Base-by-base conservation (phyloP, 2,329 filamentous ascomycete genomes). In the Trichoderma sp. region DNA sequence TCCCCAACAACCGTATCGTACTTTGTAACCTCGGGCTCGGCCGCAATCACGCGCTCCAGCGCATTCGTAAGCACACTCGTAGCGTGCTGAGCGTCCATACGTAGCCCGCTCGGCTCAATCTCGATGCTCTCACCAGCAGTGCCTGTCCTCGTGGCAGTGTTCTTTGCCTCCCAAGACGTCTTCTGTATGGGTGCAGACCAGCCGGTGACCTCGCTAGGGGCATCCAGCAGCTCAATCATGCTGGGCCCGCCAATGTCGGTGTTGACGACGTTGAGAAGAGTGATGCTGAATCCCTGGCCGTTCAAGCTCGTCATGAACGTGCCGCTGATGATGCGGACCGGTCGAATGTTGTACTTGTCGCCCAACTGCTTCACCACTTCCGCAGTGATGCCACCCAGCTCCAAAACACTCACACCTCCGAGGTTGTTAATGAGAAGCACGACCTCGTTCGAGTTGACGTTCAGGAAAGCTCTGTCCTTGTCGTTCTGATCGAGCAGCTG, bases 1-100 rank as follows among this genome's bases (percentile, higher is more conserved):
- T 97, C 93, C 48, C 93, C 93, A 26, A 96, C 92, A 14, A 95
- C 86, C 0, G 92, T 96, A 73, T 92, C 90, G 71, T 87, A 92
- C 57, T 80, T 83, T 0, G 90, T 92, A 58, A 92, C 82, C 58
- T 91, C 88, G 1, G 89, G 87, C 74, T 93, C 90, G 1, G 83
- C 88, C 0, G 80, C 82, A 67, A 92, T 83, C 15, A 93, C 79
- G 43, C 80, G 81, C 56, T 89, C 78, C 17, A 92, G 79, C 0
- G 82, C 90, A 17, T 77, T 79, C 21, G 77, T 81, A 47, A 93
- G 78, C 5, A 82, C 81, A 28, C 80, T 76, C 66, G 81, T 83
- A 12, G 85, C 81, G 3, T 75, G 69, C 17, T 70, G 72, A 14
- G 81, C 77, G 67, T 92, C 85, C 65, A 86, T 80, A 72, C 75